Percentiles rank a stretch among this genome's conserved stretches.
Conservation (phyloP, 176 grass and related monocot species). For the Otatea glauca region DNA sequence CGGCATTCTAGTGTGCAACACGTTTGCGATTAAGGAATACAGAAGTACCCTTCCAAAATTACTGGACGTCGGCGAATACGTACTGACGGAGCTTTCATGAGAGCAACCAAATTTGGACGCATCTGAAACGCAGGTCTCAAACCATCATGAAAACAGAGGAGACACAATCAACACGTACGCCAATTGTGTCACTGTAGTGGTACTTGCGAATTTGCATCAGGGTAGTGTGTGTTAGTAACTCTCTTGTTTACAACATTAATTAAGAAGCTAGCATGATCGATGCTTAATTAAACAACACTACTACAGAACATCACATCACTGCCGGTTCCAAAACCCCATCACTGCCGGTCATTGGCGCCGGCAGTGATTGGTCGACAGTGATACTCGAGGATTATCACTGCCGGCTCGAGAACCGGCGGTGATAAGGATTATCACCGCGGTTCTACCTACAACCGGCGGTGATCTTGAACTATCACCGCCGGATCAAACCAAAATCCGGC, state of each 20-base stretch:
- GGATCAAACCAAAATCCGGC: too few relatives aligned
- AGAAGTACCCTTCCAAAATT: not conserved
- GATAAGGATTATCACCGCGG: too few relatives aligned
- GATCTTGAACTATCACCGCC: too few relatives aligned
- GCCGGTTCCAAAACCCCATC: too few relatives aligned
- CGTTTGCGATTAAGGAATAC: not conserved
- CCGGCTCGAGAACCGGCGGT: too few relatives aligned
- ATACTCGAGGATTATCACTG: too few relatives aligned
- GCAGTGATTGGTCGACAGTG: too few relatives aligned
- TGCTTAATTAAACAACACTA: not conserved
- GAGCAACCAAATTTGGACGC: constrained; percentile 1
- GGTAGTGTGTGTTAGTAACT: not conserved
- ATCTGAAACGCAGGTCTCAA: not conserved
- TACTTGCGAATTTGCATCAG: constrained; percentile 6
- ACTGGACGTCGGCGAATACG: not conserved
- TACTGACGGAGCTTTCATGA: not conserved
- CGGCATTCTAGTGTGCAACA: not conserved
- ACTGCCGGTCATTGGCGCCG: too few relatives aligned
- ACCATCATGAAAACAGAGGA: not conserved
- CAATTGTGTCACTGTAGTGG: not conserved
- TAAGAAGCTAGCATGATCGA: not conserved
- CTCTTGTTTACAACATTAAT: not conserved
- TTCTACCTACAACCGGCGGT: too few relatives aligned
- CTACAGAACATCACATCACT: too few relatives aligned
- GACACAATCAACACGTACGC: not conserved